A percentile compares a stretch with the other conserved stretches of the same genome.
Evolutionary conservation across 306 rosid genomes (phyloP).

Genomic region (Ammopiptanthus mongolicus): DNA sequence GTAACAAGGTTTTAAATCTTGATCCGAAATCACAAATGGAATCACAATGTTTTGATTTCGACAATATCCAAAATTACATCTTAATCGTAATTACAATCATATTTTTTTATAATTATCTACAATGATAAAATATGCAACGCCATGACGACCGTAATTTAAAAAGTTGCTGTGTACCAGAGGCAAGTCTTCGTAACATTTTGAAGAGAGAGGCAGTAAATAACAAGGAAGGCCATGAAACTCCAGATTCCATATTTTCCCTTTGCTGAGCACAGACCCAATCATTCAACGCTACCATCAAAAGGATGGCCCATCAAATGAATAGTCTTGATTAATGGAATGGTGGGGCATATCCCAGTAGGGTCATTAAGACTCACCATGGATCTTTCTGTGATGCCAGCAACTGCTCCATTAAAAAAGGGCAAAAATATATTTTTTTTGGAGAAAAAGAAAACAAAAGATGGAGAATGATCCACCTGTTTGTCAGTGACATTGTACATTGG

Average conservation of each 20-base stretch:
- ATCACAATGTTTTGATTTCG: too few species aligned
- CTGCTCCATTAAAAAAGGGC: constrained; percentile 38
- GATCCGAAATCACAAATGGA: too few species aligned
- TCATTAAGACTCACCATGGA: constrained; percentile 51
- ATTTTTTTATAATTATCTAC: too few species aligned
- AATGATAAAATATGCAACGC: too few species aligned
- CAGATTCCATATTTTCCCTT: constrained; percentile 36
- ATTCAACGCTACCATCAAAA: constrained; percentile 40
- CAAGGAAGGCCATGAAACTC: constrained; percentile 14
- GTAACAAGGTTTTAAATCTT: too few species aligned
- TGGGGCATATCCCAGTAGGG: constrained; percentile 43
- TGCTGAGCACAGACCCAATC: constrained; percentile 42
- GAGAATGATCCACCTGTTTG: constrained; percentile 99
- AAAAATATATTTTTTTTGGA: too few species aligned
- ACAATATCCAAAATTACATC: too few species aligned
- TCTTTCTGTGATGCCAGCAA: constrained; percentile 52
- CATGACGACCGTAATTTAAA: too few species aligned
- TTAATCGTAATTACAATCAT: too few species aligned
- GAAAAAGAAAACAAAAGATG: constrained; percentile 24
- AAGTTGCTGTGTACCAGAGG: neutral
- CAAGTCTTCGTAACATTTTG: neutral
- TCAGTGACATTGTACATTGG: constrained; percentile 91
- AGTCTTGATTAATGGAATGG: constrained; percentile 43
- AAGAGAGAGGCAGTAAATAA: neutral
- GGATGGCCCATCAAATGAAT: constrained; percentile 35